Evolutionary conservation across 1,284 basidiomycete genomes (phyloP), one percentile per base, ranked within the genome.

Genomic region (Ustilago tritici): DNA sequence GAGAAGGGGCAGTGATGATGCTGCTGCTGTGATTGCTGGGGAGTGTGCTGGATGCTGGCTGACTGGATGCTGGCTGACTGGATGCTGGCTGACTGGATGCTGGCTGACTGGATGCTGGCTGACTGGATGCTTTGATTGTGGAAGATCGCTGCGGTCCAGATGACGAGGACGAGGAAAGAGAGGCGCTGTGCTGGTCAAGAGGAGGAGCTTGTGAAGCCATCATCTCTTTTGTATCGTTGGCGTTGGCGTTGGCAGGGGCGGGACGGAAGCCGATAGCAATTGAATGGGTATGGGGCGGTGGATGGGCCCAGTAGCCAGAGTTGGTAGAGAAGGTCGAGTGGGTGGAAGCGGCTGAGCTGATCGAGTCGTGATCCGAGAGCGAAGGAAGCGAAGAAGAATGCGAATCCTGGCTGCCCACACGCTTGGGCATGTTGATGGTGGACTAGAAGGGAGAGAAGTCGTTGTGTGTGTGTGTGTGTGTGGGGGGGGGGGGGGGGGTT

Each of bases 301-400:
- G 61, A 56, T 60, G 43, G 31, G 31, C 19, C 61, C 53, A 64
- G 43, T 58, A 57, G 41, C 47, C 32, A 10, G 58, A 40, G 32
- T 35, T 15, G 34, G 46, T 19, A 4, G 70, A 60, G 28, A 56
- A 17, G 15, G 71, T 65, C 10, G 64, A 60, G 50, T 67, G 54
- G 41, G 56, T 55, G 56, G 61, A 67, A 56, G 49, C 53, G 2
- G 66, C 52, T 15, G 68, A 76, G 0, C 36, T 28, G 28, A 64
- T 15, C 14, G 68, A 71, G 55, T 50, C 50, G 52, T 61, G 55
- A 23, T 65, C 61, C 41, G 57, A 67, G 32, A 68, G 55, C 1
- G 68, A 68, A 41, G 73, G 61, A 19, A 61, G 41, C 28, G 69
- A 70, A n/a, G 73, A 67, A 32, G 31, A n/a, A 38, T 61, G 61